Conservation (phyloP, 768 basidiomycete species). For the Lyophyllum semitale region DNA sequence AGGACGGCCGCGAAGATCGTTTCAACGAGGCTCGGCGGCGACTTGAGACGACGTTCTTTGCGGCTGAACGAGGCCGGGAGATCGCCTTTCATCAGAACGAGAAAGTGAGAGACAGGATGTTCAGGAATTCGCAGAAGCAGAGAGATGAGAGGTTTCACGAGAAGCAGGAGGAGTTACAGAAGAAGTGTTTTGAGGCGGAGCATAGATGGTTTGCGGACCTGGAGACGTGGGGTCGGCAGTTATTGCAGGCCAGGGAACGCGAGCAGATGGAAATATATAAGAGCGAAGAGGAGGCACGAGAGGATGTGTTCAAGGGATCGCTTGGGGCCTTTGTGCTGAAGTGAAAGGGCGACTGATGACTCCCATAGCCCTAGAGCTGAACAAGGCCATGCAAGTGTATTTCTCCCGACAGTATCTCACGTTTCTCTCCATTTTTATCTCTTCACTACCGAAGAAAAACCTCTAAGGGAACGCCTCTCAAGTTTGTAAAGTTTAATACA, state of each 20-base stretch:
- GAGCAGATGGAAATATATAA: not conserved
- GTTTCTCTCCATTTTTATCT: too few species aligned
- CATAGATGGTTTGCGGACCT: not conserved
- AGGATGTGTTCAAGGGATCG: not conserved
- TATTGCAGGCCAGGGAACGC: not conserved
- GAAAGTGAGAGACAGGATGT: not conserved
- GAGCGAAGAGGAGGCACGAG: not conserved
- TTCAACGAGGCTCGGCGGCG: not conserved
- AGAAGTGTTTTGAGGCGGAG: not conserved
- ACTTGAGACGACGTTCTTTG: not conserved
- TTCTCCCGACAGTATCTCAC: too few species aligned
- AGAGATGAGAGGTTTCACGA: not conserved
- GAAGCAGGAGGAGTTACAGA: not conserved
- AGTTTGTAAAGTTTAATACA: too few species aligned
- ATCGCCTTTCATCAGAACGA: not conserved
- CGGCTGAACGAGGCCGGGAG: not conserved
- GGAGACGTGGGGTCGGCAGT: not conserved
- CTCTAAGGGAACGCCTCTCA: too few species aligned
- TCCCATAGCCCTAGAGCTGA: too few species aligned
- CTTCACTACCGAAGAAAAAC: too few species aligned
- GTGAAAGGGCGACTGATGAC: not conserved
- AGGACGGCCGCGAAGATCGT: not conserved
- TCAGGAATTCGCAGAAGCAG: not conserved
- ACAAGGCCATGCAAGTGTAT: too few species aligned
- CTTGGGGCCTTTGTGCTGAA: not conserved